Percentiles rank a stretch among this genome's conserved stretches.
Evolutionary conservation across 371 early-diverging fungal genomes (phyloP).

Genomic region (Circinella minor): DNA sequence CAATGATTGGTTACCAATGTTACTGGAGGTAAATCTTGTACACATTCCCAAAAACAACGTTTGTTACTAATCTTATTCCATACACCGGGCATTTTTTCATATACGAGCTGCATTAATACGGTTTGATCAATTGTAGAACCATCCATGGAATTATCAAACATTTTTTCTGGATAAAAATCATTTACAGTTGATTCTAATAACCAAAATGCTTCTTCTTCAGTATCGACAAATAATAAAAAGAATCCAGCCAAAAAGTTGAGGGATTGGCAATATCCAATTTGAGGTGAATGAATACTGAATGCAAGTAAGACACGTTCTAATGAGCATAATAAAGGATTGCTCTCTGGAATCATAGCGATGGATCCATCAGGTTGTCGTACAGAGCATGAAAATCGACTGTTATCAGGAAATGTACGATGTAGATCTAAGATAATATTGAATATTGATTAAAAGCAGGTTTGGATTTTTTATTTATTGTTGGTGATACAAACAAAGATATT

Average conservation of each 20-base stretch:
- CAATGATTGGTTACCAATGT: constrained; percentile 79
- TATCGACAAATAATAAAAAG: constrained; percentile 71
- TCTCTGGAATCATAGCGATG: constrained; percentile 24
- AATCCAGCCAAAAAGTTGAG: constrained; percentile 86
- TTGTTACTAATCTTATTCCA: constrained; percentile 56
- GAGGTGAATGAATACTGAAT: constrained; percentile 60
- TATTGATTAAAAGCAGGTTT: no score
- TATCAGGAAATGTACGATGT: constrained; percentile 83
- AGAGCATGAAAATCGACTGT: constrained; percentile 65
- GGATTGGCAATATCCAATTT: constrained; percentile 85
- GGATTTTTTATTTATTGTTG: no score
- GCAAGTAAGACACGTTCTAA: constrained; percentile 76
- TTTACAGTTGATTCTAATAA: constrained; percentile 74
- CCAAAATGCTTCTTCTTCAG: constrained; percentile 84
- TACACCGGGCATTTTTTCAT: constrained; percentile 57
- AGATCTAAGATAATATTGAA: constrained; percentile 49
- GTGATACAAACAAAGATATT: no score
- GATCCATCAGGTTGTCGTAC: background rate
- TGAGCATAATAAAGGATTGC: constrained; percentile 58
- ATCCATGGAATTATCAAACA: constrained; percentile 80
- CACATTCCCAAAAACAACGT: constrained; percentile 59
- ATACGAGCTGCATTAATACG: constrained; percentile 70
- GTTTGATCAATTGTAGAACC: constrained; percentile 82
- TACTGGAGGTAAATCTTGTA: constrained; percentile 65
- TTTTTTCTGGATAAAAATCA: constrained; percentile 70